Evolutionary conservation across 1,284 basidiomycete species (phyloP), one percentile per base, ranked within the genome.

Genomic region (Cryptococcus depauperatus): DNA sequence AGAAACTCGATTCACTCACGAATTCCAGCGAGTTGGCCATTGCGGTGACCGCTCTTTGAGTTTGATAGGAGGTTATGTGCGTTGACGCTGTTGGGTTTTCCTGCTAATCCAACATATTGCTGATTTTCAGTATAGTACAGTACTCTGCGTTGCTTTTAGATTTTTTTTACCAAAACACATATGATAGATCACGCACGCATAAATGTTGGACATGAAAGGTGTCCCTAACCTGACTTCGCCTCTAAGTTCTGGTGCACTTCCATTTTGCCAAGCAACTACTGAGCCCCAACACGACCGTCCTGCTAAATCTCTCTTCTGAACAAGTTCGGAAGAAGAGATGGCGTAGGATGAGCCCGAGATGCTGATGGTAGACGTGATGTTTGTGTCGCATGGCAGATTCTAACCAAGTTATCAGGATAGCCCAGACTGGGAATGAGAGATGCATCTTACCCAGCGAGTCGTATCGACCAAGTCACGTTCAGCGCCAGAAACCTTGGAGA

Each of bases 211-310:
- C 44, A 71, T 46, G 52, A 71, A 71, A 0, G 66, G 59, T 2
- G 63, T 61, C 6, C 69, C 69, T 10, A 71, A 49, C 22, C 66
- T 43, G 18, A 71, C 55, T 45, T 64, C 61, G 9, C 65, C 66
- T 3, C 46, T 40, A 21, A 37, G 14, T 5, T 66, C 67, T 0
- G 67, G 58, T 6, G 59, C 16, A 42, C 61, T 64, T 0, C 54
- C 59, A 23, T 58, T 57, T 14, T 52, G 46, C 69, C 69, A 69
- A 1, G 66, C 57, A 1, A 64, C 54, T 1, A 71, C 38, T n/a
- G 51, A 55, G 14, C 56, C 46, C 62, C 64, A 68, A 49, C 69
- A 71, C 2, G 58, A 50, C 26, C 47, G 27, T 2, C 58, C 55
- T 22, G 43, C 46, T 2, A n/a, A 10, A 43, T 57, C 57, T 11